Base-by-base conservation (phyloP, 1,284 basidiomycete genomes). In the Sanghuangporus weigelae region DNA sequence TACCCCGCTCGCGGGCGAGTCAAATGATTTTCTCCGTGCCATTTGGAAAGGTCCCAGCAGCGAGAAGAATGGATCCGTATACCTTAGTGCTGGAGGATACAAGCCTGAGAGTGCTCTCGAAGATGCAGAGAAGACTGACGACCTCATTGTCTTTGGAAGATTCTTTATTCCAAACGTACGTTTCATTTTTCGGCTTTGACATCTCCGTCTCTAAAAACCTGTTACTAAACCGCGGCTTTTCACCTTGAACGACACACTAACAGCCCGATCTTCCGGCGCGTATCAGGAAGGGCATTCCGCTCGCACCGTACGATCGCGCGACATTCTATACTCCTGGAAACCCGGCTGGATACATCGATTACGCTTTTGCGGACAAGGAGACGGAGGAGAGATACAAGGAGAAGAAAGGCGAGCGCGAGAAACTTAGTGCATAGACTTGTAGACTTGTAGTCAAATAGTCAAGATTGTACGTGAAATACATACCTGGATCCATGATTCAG, bases 81-180 rank as follows among this genome's bases (percentile, higher is more conserved):
- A 59, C 42, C 26, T 63, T 16, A 48, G 57, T 23, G 62, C 62
- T 7, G 62, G 62, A 26, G 62, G 57, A 12, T 60, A 63, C 44
- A 53, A 46, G 1, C 49, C 57, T 3, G 35, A 53, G 19, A 21
- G 56, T 0, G 79, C 76, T 0, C 59, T 78, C 2, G 60, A 72
- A 11, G 63, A 56, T 16, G 76, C 76, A 0, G 73, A 78, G 68
- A 54, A 73, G 69, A 66, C 72, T 66, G 72, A 69, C 7, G 69
- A 79, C 64, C 51, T 63, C 16, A 72, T 57, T 21, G 62, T 83
- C 49, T 81, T 83, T 66, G 83, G 81, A 1, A 72, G 82, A 35
- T 70, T 69, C 60, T 86, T 80, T 67, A 81, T 84, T 66, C 72
- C 78, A 5, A 81, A 81, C 64, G 78, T 69, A 8, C 26, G 3